phyloP scores from a whole-genome alignment of 345 rosid species.

The Citropsis articulata region DNA sequence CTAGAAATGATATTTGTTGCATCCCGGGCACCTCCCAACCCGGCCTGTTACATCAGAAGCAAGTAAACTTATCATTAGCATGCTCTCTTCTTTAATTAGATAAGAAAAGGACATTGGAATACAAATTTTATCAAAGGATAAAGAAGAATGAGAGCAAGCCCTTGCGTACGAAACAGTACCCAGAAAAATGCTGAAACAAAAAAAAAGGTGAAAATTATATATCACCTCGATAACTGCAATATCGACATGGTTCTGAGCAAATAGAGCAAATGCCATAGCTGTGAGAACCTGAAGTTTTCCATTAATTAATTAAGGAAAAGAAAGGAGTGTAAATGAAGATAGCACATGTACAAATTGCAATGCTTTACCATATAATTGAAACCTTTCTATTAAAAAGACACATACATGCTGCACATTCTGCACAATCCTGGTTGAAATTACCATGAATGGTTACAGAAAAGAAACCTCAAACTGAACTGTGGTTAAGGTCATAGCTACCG shows the following conservation, averaged over 20 bases:
- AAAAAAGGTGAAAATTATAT: neutral
- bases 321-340: neutral
- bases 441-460: neutral
- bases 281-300: constrained; percentile 65
- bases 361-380: neutral
- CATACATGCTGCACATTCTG: neutral
- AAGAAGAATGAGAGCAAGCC: neutral
- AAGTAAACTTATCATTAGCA: neutral
- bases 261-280: constrained; percentile 67
- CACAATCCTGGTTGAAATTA: neutral
- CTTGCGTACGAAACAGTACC: neutral
- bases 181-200: neutral
- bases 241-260: constrained; percentile 72
- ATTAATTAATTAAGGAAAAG: neutral
- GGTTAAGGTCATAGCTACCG: neutral
- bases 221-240: constrained; percentile 82
- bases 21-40: constrained; percentile 91
- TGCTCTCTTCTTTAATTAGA: neutral
- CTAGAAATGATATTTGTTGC: constrained; percentile 73
- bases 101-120: neutral
- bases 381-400: neutral
- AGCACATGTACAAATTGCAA: neutral
- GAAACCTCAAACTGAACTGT: neutral
- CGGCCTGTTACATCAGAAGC: constrained; percentile 47
- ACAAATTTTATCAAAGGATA: neutral